Conservation (phyloP, 352 stramenopile genomes). For the Globisporangium solare region DNA sequence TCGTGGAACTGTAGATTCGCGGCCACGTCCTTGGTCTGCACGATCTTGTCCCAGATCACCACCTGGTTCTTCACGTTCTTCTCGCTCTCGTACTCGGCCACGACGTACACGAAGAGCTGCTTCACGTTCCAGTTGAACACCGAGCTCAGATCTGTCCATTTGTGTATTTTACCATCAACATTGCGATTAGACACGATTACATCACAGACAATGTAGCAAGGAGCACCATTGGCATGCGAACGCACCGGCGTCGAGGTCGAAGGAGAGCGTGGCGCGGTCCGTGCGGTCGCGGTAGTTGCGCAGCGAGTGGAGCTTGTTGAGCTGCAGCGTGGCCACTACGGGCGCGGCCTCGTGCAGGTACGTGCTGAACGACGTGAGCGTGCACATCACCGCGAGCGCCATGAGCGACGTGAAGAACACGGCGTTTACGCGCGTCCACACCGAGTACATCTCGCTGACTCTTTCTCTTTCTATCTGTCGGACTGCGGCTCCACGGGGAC, state of each 20-base stretch:
- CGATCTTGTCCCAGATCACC: slow-evolving; percentile 86
- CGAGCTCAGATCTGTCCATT: slow-evolving; percentile 66
- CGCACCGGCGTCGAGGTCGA: slow-evolving; percentile 74
- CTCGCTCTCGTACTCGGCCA: slow-evolving; percentile 71
- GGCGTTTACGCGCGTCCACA: slow-evolving; percentile 82
- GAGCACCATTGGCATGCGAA: background rate
- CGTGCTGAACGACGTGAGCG: slow-evolving; percentile 69
- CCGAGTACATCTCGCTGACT: slow-evolving; percentile 79
- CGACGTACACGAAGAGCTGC: slow-evolving; percentile 87
- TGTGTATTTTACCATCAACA: background rate
- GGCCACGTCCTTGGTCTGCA: slow-evolving; percentile 57
- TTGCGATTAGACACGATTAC: background rate
- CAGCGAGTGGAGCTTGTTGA: slow-evolving; percentile 74
- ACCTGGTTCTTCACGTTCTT: slow-evolving; percentile 72
- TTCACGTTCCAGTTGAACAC: slow-evolving; percentile 91
- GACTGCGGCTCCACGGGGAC: background rate
- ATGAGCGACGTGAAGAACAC: slow-evolving; percentile 81
- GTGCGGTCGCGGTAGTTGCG: slow-evolving; percentile 77
- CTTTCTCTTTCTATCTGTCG: background rate
- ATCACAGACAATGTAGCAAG: background rate
- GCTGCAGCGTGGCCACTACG: slow-evolving; percentile 51
- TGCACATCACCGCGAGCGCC: slow-evolving; percentile 67
- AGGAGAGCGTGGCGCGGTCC: slow-evolving; percentile 78
- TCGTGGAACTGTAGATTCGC: slow-evolving; percentile 42
- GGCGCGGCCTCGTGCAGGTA: slow-evolving; percentile 55